A percentile compares a stretch with the other conserved stretches of the same genome.
Evolutionary conservation across 2,329 filamentous ascomycete genomes (phyloP).

Genomic region (Diaporthe ampelina): DNA sequence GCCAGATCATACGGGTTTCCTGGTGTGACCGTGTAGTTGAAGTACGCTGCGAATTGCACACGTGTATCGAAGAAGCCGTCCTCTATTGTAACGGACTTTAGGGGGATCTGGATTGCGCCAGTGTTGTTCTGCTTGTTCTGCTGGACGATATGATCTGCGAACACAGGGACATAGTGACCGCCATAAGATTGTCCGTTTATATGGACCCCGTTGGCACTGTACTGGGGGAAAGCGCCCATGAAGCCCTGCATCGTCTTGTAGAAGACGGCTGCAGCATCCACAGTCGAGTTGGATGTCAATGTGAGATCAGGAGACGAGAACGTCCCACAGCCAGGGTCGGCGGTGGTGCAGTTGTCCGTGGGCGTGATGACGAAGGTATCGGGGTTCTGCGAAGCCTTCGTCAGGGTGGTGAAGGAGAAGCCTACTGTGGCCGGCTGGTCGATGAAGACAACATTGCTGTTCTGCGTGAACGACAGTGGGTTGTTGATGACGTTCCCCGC

Average conservation of each 20-base stretch:
- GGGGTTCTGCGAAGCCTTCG: constrained; percentile 45
- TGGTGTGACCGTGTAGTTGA: constrained; percentile 4
- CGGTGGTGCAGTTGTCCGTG: constrained; percentile 52
- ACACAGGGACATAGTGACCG: constrained; percentile 62
- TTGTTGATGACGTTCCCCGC: constrained; percentile 61
- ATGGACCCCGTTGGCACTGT: constrained; percentile 21
- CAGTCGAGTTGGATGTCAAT: constrained; percentile 17
- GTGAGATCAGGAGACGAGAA: constrained; percentile 53
- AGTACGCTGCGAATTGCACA: constrained; percentile 37
- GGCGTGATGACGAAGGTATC: constrained; percentile 13
- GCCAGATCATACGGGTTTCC: constrained; percentile 13
- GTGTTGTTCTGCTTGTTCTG: constrained; percentile 54
- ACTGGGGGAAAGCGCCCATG: constrained; percentile 13
- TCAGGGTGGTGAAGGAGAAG: constrained; percentile 59
- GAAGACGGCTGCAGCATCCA: constrained; percentile 21
- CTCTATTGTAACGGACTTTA: constrained; percentile 60
- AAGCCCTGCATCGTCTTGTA: constrained; percentile 25
- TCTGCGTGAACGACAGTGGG: constrained; percentile 67
- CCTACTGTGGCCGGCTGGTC: constrained; percentile 70
- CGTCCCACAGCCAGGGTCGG: constrained; percentile 55
- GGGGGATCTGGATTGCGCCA: constrained; percentile 54
- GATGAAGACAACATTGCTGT: constrained; percentile 63
- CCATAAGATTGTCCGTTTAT: constrained; percentile 65
- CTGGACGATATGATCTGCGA: constrained; percentile 58
- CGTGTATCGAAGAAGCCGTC: constrained; percentile 57